These are phyloP conservation scores for Balamuthia mandrillaris DNA, from an alignment of 208 protist genomes.

Conservation along the genomic window DNA sequence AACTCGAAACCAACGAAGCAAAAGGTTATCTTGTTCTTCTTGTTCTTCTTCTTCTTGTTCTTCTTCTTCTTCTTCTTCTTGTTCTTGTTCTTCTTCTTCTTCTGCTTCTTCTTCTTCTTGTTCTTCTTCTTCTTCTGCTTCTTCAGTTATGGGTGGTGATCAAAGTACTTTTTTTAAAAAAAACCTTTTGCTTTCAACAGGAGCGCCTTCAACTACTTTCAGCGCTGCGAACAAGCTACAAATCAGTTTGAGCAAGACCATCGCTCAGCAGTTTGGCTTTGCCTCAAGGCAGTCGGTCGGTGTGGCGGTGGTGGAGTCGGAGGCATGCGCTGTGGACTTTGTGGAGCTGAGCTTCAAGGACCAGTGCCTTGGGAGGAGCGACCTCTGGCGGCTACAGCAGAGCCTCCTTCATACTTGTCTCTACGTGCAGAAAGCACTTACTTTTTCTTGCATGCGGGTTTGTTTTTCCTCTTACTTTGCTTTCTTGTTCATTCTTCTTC, in stretches of 20 bases:
- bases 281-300: background rate
- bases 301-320: background rate
- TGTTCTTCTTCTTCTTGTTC: no score
- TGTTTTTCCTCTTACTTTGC: background rate
- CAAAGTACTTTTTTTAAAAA: no score
- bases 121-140: no score
- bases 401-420: constrained; percentile 50
- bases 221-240: background rate
- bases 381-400: constrained; percentile 74
- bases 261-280: constrained; percentile 25
- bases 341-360: constrained; percentile 67
- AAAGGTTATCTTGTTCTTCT: no score
- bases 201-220: no score
- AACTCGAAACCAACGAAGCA: no score
- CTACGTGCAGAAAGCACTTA: constrained; percentile 57
- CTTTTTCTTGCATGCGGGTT: constrained; percentile 43
- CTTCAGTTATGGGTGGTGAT: no score
- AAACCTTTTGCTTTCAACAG: no score
- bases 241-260: constrained; percentile 27
- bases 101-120: no score
- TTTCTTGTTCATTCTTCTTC: no score
- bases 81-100: no score
- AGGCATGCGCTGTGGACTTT: constrained; percentile 37
- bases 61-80: no score
- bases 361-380: constrained; percentile 68